Conservation (phyloP, 2,329 filamentous ascomycete species). For the Sodiomyces alkalinus region DNA sequence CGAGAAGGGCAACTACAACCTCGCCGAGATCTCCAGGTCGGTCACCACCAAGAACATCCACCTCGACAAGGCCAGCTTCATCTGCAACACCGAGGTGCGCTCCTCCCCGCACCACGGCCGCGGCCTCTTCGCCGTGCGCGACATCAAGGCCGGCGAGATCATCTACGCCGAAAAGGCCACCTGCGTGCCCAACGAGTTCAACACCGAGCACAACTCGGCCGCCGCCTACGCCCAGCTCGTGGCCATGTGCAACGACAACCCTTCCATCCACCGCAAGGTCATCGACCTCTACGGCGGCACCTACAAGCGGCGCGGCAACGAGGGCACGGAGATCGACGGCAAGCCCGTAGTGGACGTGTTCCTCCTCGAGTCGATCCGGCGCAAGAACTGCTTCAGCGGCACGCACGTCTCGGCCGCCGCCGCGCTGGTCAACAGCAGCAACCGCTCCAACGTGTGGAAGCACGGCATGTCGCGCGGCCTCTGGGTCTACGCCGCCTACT, state of each 20-base stretch:
- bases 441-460: slow-evolving; percentile 10
- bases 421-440: slow-evolving; percentile 8
- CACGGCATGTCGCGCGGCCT: slow-evolving; percentile 13
- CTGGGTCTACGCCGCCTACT: slow-evolving; percentile 18
- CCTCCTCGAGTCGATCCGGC: slow-evolving; percentile 22
- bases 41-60: slow-evolving; percentile 8
- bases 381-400: slow-evolving; percentile 23
- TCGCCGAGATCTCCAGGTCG: slow-evolving; percentile 4
- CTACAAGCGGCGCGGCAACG: slow-evolving; percentile 14
- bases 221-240: slow-evolving; percentile 26
- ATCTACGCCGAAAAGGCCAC: slow-evolving; percentile 26
- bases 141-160: slow-evolving; percentile 22
- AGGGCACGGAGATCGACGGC: slow-evolving; percentile 18
- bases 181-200: slow-evolving; percentile 24
- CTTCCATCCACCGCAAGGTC: slow-evolving; percentile 16
- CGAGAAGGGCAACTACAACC: slow-evolving; percentile 7
- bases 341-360: slow-evolving; percentile 21
- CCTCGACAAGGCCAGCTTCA: slow-evolving; percentile 16
- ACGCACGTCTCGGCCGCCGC: slow-evolving; percentile 16
- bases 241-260: slow-evolving; percentile 23
- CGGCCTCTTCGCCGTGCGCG: slow-evolving; percentile 24
- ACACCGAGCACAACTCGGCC: slow-evolving; percentile 21
- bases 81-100: slow-evolving; percentile 15
- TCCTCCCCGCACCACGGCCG: slow-evolving; percentile 19
- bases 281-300: slow-evolving; percentile 20